phyloP scores from a whole-genome alignment of 208 protist species.

The Trypanosoma mega region DNA sequence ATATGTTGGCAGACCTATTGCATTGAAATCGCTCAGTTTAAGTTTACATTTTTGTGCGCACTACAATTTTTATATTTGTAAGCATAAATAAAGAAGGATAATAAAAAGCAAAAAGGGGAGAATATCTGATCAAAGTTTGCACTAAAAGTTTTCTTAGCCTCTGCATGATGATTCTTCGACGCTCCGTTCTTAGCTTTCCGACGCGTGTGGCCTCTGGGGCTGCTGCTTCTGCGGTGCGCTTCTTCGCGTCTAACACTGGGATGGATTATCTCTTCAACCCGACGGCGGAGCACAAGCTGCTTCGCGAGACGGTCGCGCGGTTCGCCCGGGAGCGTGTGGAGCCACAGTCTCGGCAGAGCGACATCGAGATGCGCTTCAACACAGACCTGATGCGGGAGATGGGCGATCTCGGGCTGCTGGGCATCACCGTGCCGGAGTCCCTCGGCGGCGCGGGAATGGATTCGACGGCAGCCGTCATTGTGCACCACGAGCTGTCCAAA shows the following conservation, averaged over 20 bases:
- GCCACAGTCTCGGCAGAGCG: conserved; percentile 46
- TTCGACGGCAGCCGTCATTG: conserved; percentile 64
- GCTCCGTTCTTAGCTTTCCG: neutral
- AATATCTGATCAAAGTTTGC: no score
- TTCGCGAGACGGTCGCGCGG: conserved; percentile 60
- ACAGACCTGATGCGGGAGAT: conserved; percentile 91
- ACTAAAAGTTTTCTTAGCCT: no score
- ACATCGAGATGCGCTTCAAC: conserved; percentile 70
- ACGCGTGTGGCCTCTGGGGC: neutral
- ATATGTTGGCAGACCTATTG: no score
- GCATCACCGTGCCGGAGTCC: conserved; percentile 91
- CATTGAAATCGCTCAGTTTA: no score
- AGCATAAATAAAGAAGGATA: no score
- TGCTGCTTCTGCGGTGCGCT: neutral
- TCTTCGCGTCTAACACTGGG: conserved; percentile 15
- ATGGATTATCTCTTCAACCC: conserved; percentile 60
- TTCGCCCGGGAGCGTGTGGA: conserved; percentile 63
- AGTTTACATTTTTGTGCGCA: no score
- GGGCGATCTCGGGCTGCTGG: conserved; percentile 94
- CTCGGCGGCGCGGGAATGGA: conserved; percentile 92
- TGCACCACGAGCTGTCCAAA: conserved; percentile 83
- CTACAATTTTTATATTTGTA: no score
- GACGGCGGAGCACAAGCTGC: conserved; percentile 53
- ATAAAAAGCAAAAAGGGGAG: no score
- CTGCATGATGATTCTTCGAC: conserved; percentile 1